Evolutionary conservation across 345 rosid species (phyloP).

Genomic region (Eucalyptus melliodora): DNA sequence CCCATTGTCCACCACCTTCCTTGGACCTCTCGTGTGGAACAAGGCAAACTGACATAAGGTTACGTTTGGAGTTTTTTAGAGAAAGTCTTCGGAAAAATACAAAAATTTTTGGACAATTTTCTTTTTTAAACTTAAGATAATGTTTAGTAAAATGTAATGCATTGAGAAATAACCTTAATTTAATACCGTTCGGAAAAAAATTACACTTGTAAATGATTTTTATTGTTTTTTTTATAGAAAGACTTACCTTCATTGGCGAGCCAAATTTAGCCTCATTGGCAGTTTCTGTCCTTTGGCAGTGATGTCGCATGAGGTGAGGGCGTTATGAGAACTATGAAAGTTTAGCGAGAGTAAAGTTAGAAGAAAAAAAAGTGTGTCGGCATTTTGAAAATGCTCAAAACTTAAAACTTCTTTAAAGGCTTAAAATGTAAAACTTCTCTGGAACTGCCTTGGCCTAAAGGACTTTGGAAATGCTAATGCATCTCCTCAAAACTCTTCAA

Average conservation of each 20-base stretch:
- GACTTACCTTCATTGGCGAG: not conserved
- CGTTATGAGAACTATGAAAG: not conserved
- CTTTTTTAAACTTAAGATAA: no score
- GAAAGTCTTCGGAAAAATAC: not conserved
- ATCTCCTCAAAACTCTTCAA: not conserved
- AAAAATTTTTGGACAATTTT: not conserved
- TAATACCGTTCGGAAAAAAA: not conserved
- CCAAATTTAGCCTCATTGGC: not conserved
- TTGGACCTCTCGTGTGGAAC: not conserved
- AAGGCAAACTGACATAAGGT: not conserved
- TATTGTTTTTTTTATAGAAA: not conserved
- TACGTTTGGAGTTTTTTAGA: not conserved
- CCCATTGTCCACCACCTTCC: not conserved
- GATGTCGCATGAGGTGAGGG: not conserved
- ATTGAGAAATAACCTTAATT: not conserved
- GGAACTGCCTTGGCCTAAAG: not conserved
- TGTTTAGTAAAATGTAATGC: not conserved
- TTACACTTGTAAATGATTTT: not conserved
- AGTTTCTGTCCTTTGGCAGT: not conserved
- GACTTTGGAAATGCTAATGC: not conserved
- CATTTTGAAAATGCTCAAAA: not conserved
- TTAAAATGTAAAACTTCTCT: not conserved
- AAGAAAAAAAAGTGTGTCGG: not conserved
- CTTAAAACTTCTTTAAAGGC: no score
- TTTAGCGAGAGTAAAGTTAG: not conserved